A percentile compares a stretch with the other conserved stretches of the same genome.
Evolutionary conservation across 2,329 filamentous ascomycete genomes (phyloP).

Genomic region (Monosporascus sp.): DNA sequence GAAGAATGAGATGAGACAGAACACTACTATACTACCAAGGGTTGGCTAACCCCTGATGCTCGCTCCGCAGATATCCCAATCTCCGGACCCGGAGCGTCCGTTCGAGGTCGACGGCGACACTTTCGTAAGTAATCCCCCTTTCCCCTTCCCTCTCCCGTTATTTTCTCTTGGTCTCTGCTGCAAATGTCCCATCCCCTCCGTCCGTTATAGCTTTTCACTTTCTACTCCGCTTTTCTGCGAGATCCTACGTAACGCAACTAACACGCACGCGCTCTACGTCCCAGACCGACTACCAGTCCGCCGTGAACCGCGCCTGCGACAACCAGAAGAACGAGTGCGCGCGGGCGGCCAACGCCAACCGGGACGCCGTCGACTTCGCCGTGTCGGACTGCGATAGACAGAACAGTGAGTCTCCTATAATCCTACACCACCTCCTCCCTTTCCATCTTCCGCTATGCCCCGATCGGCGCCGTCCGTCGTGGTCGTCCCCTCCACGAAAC

Average conservation of each 20-base stretch:
- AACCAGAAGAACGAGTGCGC: slow-evolving; percentile 46
- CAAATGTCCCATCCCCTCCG: not conserved
- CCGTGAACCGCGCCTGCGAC: slow-evolving; percentile 41
- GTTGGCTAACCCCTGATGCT: not conserved
- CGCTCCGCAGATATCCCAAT: slow-evolving; percentile 32
- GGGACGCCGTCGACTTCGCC: slow-evolving; percentile 23
- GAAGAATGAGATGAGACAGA: too few relatives aligned
- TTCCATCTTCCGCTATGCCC: not conserved
- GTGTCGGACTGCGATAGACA: slow-evolving; percentile 44
- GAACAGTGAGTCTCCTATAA: slow-evolving; percentile 30
- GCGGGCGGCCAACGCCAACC: slow-evolving; percentile 33
- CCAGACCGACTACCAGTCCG: slow-evolving; percentile 37
- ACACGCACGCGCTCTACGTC: too few relatives aligned
- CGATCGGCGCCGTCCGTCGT: not conserved
- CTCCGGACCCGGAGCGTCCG: slow-evolving; percentile 33
- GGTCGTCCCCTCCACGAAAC: not conserved
- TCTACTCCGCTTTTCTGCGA: not conserved
- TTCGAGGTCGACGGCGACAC: slow-evolving; percentile 40
- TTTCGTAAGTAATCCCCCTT: slow-evolving; percentile 32
- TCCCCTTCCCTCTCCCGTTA: not conserved
- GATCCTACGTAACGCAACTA: too few relatives aligned
- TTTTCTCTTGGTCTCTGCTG: not conserved
- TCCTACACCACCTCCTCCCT: not conserved
- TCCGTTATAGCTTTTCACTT: not conserved
- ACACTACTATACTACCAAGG: not conserved